Conservation (phyloP, 1,284 basidiomycete genomes). For the Rhizoctonia solani region DNA sequence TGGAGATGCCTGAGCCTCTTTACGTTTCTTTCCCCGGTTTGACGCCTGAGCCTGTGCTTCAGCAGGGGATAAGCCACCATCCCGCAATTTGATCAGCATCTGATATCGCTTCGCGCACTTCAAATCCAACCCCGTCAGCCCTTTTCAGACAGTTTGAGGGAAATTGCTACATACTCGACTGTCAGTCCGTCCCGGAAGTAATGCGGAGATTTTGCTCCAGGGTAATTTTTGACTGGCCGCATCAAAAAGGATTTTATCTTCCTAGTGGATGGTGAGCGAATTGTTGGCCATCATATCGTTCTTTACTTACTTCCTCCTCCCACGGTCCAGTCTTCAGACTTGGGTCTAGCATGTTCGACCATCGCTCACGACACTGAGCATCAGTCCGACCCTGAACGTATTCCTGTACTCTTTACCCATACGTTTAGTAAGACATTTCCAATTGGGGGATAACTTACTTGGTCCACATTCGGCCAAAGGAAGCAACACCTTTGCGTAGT, state of each 20-base stretch:
- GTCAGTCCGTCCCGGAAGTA: conserved; percentile 34
- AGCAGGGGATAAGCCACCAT: not conserved
- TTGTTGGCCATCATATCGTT: not conserved
- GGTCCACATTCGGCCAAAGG: conserved; percentile 32
- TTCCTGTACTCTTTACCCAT: conserved; percentile 25
- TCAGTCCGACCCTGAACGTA: conserved; percentile 35
- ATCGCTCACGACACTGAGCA: conserved; percentile 37
- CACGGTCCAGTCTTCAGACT: conserved; percentile 34
- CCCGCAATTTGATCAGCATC: conserved; percentile 17
- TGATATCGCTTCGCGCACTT: conserved; percentile 33
- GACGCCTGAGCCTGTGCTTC: not conserved
- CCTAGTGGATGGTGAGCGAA: conserved; percentile 11
- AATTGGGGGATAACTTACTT: conserved; percentile 1
- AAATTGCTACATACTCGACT: conserved; percentile 29
- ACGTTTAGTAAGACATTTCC: not conserved
- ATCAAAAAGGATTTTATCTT: conserved; percentile 31
- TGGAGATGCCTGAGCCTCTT: not conserved
- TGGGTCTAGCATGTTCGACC: conserved; percentile 37
- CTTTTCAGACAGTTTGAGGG: not conserved
- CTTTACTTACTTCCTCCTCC: conserved; percentile 33
- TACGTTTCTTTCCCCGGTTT: conserved; percentile 18
- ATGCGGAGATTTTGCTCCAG: conserved; percentile 34
- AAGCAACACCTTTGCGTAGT: conserved; percentile 28
- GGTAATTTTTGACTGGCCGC: conserved; percentile 16
- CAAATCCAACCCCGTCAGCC: not conserved